Base-by-base conservation (phyloP, 202 grass and related monocot species). In the Dendrocalamus latiflorus region DNA sequence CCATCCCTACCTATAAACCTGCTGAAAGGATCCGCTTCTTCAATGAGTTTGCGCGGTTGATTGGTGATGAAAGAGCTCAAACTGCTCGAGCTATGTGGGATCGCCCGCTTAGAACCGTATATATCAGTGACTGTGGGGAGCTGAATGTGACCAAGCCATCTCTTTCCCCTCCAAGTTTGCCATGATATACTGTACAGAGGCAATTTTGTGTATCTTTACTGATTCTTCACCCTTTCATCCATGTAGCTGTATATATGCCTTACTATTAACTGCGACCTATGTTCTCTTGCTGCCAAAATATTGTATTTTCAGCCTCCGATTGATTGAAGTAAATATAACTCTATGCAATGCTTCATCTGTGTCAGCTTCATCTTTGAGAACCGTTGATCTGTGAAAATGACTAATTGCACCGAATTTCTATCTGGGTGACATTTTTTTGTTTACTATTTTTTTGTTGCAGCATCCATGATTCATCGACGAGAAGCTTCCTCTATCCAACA, bases 31-130 rank as follows among this genome's bases (percentile, higher is more conserved):
- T 98, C 55, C 86, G 89, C 11, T 57, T 91, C 70, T 95, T 98
- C 80, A 98, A 95, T 41, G 83, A 89, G 47, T 95, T 95, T 72
- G 92, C 92, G 0, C 56, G 83, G 88, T 75, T 95, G 78, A 91
- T 98, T 69, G 95, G 95, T 2, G 95, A 98, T 49, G 92, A 87
- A 82, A 93, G 95, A 84, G 95, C 92, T 86, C 90, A 98, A 80
- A 73, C 87, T 55, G 95, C 92, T 72, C 83, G 91, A 63, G 67
- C 90, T 6, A 79, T 91, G 68, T 98, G 95, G 95, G 64, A 98
- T 60, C 88, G 90, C 47, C 95, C 92, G 34, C 90, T 95, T 36
- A 93, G 89, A 86, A 95, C 92, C 4, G 65, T 93, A 24, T 95
- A 93, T 84, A 91, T 98, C 87, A 98, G 92, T 25, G 41, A 90